Evolutionary conservation across 805 yeast genomes (phyloP), one percentile per base, ranked within the genome.

Genomic region (Blastobotrys mokoenaii): DNA sequence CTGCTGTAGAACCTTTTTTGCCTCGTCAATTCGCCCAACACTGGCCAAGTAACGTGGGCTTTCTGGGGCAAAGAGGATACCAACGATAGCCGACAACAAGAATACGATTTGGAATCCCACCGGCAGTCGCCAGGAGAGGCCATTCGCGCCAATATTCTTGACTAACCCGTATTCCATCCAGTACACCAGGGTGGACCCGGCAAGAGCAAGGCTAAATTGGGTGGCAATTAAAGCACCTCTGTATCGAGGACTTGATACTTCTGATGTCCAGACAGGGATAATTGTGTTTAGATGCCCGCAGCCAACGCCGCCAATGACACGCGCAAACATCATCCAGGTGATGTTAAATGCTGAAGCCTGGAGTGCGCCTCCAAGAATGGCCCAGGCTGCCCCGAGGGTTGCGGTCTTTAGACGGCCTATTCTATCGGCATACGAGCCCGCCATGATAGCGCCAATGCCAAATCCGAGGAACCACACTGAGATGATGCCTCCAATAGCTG

Each of bases 301-400:
- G 8, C 36, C 36, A 33, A 33, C 14, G 7, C 36, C 36, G 6
- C 36, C 36, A 33, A 33, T 33, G 7, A 33, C 36, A 7, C 36
- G 10, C 8, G 36, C 36, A 33, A 33, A 33, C 36, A 33, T 33
- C 36, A 33, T 33, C 36, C 36, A 33, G 36, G 36, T 33, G 16
- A 33, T 33, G 14, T 33, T 33, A n/a, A 11, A 33, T 11, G 36
- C 36, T n/a, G 36, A 33, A 9, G 36, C 8, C 16, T 33, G 36
- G 8, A 33, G 14, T 10, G 36, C 36, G 7, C 16, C 36, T 11
- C 36, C 36, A 11, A 33, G 14, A 11, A 33, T 14, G 7, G 16
- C 36, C 36, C 36, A 33, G 12, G 14, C 8, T 33, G 14, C 14
- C 14, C 36, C 36, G 16, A 33, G 8, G 10, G 36, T 11, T 7